Percentiles rank a stretch among this genome's conserved stretches.
phyloP scores from a whole-genome alignment of 139 green algal genomes.

The Chlamydomonas incerta region DNA sequence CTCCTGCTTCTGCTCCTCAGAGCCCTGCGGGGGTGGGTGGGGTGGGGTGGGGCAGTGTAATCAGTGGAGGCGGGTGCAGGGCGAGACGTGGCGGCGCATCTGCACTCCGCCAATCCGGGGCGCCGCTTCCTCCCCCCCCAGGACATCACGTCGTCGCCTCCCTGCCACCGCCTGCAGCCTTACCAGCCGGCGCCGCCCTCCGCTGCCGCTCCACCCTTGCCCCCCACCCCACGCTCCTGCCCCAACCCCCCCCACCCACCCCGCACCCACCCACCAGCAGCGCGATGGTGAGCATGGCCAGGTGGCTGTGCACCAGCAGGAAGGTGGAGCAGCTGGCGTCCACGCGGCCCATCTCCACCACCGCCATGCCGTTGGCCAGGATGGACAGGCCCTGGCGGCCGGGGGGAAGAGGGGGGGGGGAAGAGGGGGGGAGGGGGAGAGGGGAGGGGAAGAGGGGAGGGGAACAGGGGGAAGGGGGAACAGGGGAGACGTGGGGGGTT shows the following conservation, averaged over 20 bases:
- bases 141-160: too few relatives aligned
- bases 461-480: not conserved
- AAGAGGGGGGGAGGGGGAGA: too few relatives aligned
- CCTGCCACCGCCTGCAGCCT: too few relatives aligned
- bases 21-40: conserved; percentile 67
- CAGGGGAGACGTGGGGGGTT: too few relatives aligned
- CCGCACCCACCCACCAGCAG: conserved; percentile 60
- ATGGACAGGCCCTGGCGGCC: conserved; percentile 71
- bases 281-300: conserved; percentile 89
- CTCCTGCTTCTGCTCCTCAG: conserved; percentile 89
- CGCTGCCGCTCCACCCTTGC: too few relatives aligned
- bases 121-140: too few relatives aligned
- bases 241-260: not conserved
- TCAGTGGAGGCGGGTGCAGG: too few relatives aligned
- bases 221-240: too few relatives aligned
- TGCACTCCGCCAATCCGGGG: too few relatives aligned
- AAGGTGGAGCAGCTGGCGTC: conserved; percentile 92
- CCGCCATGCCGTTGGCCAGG: conserved; percentile 78
- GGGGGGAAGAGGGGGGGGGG: not conserved
- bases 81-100: too few relatives aligned
- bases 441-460: not conserved
- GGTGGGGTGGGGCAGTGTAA: not conserved
- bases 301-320: conserved; percentile 92
- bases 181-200: too few relatives aligned
- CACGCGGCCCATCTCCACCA: conserved; percentile 90